Evolutionary conservation across 1,284 basidiomycete genomes (phyloP).

Genomic region (Pseudozyma thailandica): DNA sequence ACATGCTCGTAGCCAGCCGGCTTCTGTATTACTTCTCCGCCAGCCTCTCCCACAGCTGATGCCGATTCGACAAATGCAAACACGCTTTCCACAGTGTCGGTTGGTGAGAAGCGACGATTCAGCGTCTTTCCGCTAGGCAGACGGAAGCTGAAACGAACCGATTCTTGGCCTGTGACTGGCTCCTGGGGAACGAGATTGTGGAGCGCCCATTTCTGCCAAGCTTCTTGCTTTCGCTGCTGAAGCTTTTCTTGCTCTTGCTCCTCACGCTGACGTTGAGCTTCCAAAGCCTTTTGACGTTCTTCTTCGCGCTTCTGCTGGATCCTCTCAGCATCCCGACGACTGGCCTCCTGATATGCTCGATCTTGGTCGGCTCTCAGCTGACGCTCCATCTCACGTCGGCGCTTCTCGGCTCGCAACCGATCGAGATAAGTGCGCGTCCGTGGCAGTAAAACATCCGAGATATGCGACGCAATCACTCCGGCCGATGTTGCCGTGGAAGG

Average conservation of each 20-base stretch:
- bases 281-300: conserved; percentile 27
- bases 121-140: conserved; percentile 56
- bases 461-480: conserved; percentile 44
- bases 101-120: conserved; percentile 33
- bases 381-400: conserved; percentile 51
- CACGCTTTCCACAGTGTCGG: conserved; percentile 44
- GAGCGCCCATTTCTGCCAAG: conserved; percentile 60
- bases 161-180: conserved; percentile 11
- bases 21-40: not conserved
- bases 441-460: conserved; percentile 55
- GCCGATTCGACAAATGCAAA: conserved; percentile 58
- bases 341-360: conserved; percentile 56
- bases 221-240: conserved; percentile 23
- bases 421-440: conserved; percentile 52
- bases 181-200: conserved; percentile 50
- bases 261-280: conserved; percentile 22
- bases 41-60: conserved; percentile 4
- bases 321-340: conserved; percentile 46
- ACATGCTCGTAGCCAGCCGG: conserved; percentile 42
- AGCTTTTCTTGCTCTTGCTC: conserved; percentile 23
- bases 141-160: conserved; percentile 51
- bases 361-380: conserved; percentile 58
- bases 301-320: conserved; percentile 47
- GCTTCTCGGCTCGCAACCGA: conserved; percentile 47
- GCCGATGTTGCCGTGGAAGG: conserved; percentile 48